A percentile compares a stretch with the other conserved stretches of the same genome.
Conservation (phyloP, 768 basidiomycete species). For the Strobilomyces echinocephalus region DNA sequence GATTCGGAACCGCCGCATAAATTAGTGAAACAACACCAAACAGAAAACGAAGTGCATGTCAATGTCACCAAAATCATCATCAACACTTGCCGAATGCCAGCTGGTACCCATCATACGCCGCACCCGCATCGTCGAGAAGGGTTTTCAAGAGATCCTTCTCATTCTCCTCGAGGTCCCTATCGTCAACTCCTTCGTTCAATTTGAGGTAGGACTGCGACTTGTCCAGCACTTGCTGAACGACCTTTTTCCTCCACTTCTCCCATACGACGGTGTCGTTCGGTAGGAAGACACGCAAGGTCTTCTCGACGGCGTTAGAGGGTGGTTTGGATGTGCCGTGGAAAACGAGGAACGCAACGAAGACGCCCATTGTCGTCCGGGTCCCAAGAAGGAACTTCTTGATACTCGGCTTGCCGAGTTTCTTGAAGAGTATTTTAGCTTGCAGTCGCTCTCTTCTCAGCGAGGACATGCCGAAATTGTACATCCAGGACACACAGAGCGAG, state of each 20-base stretch:
- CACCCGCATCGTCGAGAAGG: conserved; percentile 18
- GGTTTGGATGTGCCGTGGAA: conserved; percentile 6
- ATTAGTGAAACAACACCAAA: conserved; percentile 5
- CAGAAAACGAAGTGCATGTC: neutral
- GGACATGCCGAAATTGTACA: conserved; percentile 27
- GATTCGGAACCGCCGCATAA: too few species aligned
- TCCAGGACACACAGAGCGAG: conserved; percentile 32
- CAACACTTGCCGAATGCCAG: neutral
- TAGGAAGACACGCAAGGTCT: conserved; percentile 8
- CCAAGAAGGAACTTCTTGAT: conserved; percentile 10
- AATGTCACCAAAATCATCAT: neutral
- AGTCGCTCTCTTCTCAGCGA: conserved; percentile 27
- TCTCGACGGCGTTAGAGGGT: neutral
- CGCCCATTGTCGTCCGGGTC: conserved; percentile 16
- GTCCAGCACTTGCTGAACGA: conserved; percentile 7
- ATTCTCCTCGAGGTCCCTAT: neutral
- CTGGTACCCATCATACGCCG: conserved; percentile 10
- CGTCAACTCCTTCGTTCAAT: neutral
- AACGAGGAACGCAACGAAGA: conserved; percentile 14
- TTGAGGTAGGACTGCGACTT: conserved; percentile 2
- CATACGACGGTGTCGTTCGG: conserved; percentile 22
- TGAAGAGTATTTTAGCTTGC: conserved; percentile 21
- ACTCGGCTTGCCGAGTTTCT: conserved; percentile 7
- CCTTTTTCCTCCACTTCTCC: conserved; percentile 19
- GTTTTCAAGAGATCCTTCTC: conserved; percentile 5